Evolutionary conservation across 768 basidiomycete species (phyloP).

Genomic region (Serendipita sp.): DNA sequence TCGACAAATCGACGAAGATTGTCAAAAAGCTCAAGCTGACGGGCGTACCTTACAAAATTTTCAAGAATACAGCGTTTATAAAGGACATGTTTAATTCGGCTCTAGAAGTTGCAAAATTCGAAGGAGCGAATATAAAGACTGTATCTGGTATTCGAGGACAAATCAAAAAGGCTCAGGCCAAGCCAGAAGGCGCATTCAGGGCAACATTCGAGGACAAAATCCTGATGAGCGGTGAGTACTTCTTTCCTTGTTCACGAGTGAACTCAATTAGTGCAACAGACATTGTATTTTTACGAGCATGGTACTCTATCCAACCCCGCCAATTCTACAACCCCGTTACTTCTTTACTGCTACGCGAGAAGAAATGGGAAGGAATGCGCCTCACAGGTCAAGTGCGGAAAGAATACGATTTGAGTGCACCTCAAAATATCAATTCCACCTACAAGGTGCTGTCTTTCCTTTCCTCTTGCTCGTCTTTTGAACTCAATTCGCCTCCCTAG

Average conservation of each 20-base stretch:
- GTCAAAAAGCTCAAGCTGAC: constrained; percentile 98
- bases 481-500: constrained; percentile 13
- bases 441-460: constrained; percentile 40
- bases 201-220: constrained; percentile 98
- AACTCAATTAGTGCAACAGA: constrained; percentile 32
- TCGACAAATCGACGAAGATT: constrained; percentile 83
- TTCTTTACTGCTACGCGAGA: constrained; percentile 69
- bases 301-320: constrained; percentile 90
- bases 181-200: constrained; percentile 88
- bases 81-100: constrained; percentile 93
- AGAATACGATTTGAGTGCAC: constrained; percentile 74
- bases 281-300: constrained; percentile 86
- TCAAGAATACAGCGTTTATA: constrained; percentile 96
- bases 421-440: constrained; percentile 62
- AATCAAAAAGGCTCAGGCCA: constrained; percentile 88
- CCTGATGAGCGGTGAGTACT: constrained; percentile 71
- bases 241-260: constrained; percentile 1
- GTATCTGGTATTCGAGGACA: constrained; percentile 94
- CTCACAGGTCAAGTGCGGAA: constrained; percentile 82
- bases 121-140: constrained; percentile 90
- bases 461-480: not conserved
- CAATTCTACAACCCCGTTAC: constrained; percentile 96
- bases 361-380: constrained; percentile 88
- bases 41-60: constrained; percentile 90
- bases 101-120: constrained; percentile 94